These are phyloP conservation scores for Xylariaceae sp. DNA, from an alignment of 2,329 filamentous ascomycete genomes.

Conservation along the genomic window DNA sequence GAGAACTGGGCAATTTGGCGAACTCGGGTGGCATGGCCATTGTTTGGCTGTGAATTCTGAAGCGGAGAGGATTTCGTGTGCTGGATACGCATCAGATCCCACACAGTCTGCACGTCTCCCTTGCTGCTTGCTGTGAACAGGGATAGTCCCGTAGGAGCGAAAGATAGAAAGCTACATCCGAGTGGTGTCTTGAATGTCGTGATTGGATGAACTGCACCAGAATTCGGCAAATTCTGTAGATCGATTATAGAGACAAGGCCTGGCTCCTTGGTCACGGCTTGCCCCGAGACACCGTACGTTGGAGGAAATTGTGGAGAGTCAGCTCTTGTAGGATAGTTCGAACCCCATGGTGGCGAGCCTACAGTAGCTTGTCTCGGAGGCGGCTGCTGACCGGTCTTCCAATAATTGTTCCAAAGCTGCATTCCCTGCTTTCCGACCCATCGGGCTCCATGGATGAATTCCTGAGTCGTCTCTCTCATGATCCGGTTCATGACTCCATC, in stretches of 20 bases:
- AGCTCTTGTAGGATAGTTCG: slow-evolving; percentile 42
- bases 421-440: slow-evolving; percentile 76
- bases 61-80: slow-evolving; percentile 60
- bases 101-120: slow-evolving; percentile 79
- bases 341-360: slow-evolving; percentile 47
- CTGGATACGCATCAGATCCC: slow-evolving; percentile 71
- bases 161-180: slow-evolving; percentile 78
- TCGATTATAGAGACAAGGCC: slow-evolving; percentile 75
- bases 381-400: slow-evolving; percentile 56
- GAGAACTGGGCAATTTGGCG: slow-evolving; percentile 86
- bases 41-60: slow-evolving; percentile 50
- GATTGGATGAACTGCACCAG: slow-evolving; percentile 57
- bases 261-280: slow-evolving; percentile 61
- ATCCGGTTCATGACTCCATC: slow-evolving; percentile 74
- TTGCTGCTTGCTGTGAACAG: slow-evolving; percentile 79
- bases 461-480: slow-evolving; percentile 76
- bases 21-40: slow-evolving; percentile 56
- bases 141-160: slow-evolving; percentile 70
- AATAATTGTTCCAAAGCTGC: slow-evolving; percentile 78
- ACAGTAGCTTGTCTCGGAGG: slow-evolving; percentile 43
- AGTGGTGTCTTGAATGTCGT: slow-evolving; percentile 69
- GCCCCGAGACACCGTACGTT: slow-evolving; percentile 65
- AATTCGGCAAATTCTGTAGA: slow-evolving; percentile 56
- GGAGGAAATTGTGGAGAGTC: slow-evolving; percentile 66
- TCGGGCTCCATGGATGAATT: slow-evolving; percentile 69